Evolutionary conservation across 2,329 filamentous ascomycete genomes (phyloP).

Genomic region (Colletotrichum magnum): DNA sequence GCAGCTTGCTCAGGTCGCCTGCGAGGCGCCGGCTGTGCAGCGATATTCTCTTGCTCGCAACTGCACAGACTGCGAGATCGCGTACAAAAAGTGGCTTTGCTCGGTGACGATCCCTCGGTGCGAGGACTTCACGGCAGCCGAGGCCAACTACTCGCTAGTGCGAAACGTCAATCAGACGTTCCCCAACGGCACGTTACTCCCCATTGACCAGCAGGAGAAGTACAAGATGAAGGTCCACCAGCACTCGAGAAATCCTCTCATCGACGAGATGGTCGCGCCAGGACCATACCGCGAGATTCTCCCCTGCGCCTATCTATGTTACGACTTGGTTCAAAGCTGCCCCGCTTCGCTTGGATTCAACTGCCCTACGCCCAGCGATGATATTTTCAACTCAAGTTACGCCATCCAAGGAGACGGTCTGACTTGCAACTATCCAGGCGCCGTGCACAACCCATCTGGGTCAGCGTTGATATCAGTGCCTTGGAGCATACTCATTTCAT

Average conservation of each 20-base stretch:
- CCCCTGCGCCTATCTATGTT: conserved; percentile 91
- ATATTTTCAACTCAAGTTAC: conserved; percentile 62
- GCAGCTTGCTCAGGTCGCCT: conserved; percentile 86
- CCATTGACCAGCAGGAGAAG: conserved; percentile 51
- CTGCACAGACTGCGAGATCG: conserved; percentile 81
- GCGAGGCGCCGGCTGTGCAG: conserved; percentile 80
- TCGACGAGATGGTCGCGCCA: conserved; percentile 80
- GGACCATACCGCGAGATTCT: conserved; percentile 95
- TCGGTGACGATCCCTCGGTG: conserved; percentile 93
- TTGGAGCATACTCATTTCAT: conserved; percentile 42
- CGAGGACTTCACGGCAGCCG: conserved; percentile 79
- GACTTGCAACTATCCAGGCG: conserved; percentile 74
- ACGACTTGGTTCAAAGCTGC: conserved; percentile 87
- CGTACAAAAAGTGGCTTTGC: conserved; percentile 97
- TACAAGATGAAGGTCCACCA: conserved; percentile 58
- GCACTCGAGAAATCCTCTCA: conserved; percentile 77
- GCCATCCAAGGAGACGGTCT: conserved; percentile 47
- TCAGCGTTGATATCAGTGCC: conserved; percentile 43
- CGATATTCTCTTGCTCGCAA: conserved; percentile 85
- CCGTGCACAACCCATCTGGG: conserved; percentile 64
- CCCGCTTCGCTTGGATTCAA: conserved; percentile 81
- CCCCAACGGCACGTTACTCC: conserved; percentile 74
- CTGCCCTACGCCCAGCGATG: conserved; percentile 71
- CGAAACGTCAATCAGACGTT: conserved; percentile 82
- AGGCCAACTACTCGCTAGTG: conserved; percentile 57